These are phyloP conservation scores for Populus hybrid DNA, from an alignment of 441 rosid genomes.

Conservation along the genomic window DNA sequence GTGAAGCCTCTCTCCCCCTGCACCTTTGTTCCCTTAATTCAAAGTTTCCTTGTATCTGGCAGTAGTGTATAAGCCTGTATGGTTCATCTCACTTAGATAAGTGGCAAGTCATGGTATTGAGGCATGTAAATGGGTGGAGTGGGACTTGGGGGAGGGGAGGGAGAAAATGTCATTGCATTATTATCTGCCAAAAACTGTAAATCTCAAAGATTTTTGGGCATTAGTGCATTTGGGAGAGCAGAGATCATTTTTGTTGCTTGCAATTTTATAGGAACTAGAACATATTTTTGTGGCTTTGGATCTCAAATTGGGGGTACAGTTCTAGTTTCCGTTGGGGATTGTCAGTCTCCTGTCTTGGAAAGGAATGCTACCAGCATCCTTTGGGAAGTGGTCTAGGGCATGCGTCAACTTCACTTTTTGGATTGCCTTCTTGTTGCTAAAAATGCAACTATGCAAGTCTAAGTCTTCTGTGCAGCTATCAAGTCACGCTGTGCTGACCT, in stretches of 20 bases:
- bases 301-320: neutral
- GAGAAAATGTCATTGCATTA: neutral
- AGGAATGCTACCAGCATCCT: neutral
- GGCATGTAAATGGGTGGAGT: neutral
- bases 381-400: neutral
- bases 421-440: neutral
- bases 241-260: neutral
- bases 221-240: neutral
- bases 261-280: neutral
- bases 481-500: neutral
- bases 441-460: neutral
- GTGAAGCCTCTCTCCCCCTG: neutral
- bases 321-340: neutral
- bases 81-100: neutral
- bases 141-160: neutral
- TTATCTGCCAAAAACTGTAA: neutral
- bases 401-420: neutral
- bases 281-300: neutral
- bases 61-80: neutral
- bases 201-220: neutral
- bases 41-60: neutral
- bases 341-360: neutral
- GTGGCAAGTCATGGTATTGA: neutral
- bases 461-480: neutral
- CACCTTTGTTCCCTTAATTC: neutral